A percentile compares a stretch with the other conserved stretches of the same genome.
Conservation (phyloP, 1,284 basidiomycete species). For the Microbotryum saponariae region DNA sequence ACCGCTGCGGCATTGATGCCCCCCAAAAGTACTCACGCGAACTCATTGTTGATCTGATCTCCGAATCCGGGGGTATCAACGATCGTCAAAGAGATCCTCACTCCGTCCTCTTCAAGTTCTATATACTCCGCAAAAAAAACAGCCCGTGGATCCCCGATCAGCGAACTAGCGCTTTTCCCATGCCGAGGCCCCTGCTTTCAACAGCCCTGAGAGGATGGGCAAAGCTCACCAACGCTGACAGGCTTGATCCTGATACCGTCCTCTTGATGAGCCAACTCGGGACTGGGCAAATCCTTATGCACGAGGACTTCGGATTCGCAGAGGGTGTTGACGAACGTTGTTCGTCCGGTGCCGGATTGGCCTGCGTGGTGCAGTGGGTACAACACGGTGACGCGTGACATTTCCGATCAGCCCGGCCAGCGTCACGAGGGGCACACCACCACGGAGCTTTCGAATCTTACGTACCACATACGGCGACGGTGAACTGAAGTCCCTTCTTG, state of each 20-base stretch:
- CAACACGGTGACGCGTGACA: not conserved
- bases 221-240: slow-evolving; percentile 70
- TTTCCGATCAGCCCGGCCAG: not conserved
- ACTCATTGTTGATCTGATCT: slow-evolving; percentile 97
- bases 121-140: slow-evolving; percentile 37
- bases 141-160: slow-evolving; percentile 1
- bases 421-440: not conserved
- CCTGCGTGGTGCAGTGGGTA: slow-evolving; percentile 47
- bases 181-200: not conserved
- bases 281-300: slow-evolving; percentile 74
- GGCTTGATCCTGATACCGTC: slow-evolving; percentile 93
- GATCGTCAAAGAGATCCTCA: slow-evolving; percentile 92
- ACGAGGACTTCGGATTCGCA: slow-evolving; percentile 54
- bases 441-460: not conserved
- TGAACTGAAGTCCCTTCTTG: slow-evolving; percentile 95
- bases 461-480: slow-evolving; percentile 44
- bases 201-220: not conserved
- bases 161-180: not conserved
- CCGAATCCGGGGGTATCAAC: slow-evolving; percentile 98
- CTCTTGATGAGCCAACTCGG: slow-evolving; percentile 85
- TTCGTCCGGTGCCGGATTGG: slow-evolving; percentile 87
- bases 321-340: slow-evolving; percentile 94
- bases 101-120: slow-evolving; percentile 97
- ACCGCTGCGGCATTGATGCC: not conserved
- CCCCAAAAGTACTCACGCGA: slow-evolving; percentile 59